These are phyloP conservation scores for Rhizopus stolonifer DNA, from an alignment of 371 early-diverging fungal species.

Conservation along the genomic window DNA sequence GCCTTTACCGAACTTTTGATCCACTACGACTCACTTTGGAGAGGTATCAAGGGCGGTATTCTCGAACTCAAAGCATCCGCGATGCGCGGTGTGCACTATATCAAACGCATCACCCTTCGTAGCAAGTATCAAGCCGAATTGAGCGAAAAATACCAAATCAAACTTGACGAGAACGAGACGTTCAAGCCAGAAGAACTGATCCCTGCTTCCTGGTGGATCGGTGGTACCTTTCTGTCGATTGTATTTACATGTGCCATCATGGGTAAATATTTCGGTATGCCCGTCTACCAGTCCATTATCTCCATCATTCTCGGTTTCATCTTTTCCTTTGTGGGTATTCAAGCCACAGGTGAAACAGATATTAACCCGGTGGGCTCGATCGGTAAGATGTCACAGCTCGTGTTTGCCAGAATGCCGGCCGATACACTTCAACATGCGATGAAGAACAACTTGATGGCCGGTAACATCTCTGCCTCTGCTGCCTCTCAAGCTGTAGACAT, in stretches of 20 bases:
- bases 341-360: constrained; percentile 68
- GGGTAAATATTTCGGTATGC: constrained; percentile 59
- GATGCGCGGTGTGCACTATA: constrained; percentile 12
- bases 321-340: constrained; percentile 70
- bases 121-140: background rate
- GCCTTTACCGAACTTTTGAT: constrained; percentile 63
- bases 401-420: constrained; percentile 60
- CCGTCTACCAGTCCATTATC: constrained; percentile 54
- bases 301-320: constrained; percentile 66
- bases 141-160: constrained; percentile 3
- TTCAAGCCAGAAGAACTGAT: constrained; percentile 46
- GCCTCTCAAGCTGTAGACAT: constrained; percentile 66
- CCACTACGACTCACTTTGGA: constrained; percentile 57
- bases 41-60: constrained; percentile 52
- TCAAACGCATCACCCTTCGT: constrained; percentile 15
- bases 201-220: constrained; percentile 61
- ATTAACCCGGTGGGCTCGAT: constrained; percentile 65
- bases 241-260: constrained; percentile 62
- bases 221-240: constrained; percentile 56
- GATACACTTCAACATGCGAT: constrained; percentile 30
- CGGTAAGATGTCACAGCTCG: constrained; percentile 63
- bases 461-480: constrained; percentile 59
- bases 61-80: background rate
- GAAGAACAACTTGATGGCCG: constrained; percentile 61
- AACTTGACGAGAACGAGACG: constrained; percentile 29